Base-by-base conservation (phyloP, 768 basidiomycete species). In the Pleurotus salmoneostramineus region DNA sequence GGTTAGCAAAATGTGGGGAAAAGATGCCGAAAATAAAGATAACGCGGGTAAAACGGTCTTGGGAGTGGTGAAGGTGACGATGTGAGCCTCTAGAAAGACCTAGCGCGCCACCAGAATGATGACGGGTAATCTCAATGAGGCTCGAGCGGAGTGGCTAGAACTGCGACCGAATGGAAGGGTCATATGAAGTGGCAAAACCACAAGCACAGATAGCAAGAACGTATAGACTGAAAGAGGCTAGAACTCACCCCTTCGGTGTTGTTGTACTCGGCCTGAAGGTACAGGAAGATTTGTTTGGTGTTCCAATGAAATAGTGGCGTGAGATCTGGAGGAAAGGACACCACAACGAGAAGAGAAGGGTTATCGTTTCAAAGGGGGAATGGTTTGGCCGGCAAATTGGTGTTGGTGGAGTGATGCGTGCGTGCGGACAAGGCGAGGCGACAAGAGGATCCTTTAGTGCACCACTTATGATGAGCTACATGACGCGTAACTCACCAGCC, bases 201-300 rank as follows among this genome's bases (percentile, higher is more conserved):
- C 21, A 27, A 45, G n/a, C 37, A 40, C 37, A 42, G 44, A 11
- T 34, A 37, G 42, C 14, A 14, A 48, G 48, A 27, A 40, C 15
- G 42, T 31, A 32, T 43, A 12, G 21, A 56, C 32, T 11, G 32
- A 33, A 56, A 46, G 14, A 35, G 51, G 47, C 11, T n/a, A 4
- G 17, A 40, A 65, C 90, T 74, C 68, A 93, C 93, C 48, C 91
- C 85, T 69, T 88, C 74, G 0, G 78, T 70, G 56, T 45, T 56
- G 56, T 56, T 56, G 45, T 94, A 95, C 69, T 95, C 92, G 0
- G 91, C 94, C 64, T 87, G 83, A 35, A 96, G 80, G 66, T 91
- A 94, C 10, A 95, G 69, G 69, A 96, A 95, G 8, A 96, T 67
- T 67, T 96, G 94, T 71, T 96, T 96, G n/a, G 94, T 95, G 71